A percentile compares a stretch with the other conserved stretches of the same genome.
Conservation (phyloP, 352 stramenopile species). For the Peronospora belbahrii region DNA sequence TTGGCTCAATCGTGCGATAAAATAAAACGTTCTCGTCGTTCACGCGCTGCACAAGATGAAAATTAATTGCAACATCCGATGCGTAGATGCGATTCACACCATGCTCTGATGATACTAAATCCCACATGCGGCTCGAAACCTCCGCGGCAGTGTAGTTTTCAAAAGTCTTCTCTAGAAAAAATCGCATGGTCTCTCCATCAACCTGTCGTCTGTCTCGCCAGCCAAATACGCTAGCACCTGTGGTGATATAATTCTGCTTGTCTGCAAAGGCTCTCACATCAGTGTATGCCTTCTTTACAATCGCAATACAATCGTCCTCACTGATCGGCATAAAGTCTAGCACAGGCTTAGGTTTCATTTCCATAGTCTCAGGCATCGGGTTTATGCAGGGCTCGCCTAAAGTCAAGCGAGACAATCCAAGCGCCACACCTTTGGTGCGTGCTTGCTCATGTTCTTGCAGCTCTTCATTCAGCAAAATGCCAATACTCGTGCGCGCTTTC, state of each 20-base stretch:
- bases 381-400: background rate
- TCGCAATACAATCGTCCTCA: conserved; percentile 34
- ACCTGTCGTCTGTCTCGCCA: conserved; percentile 50
- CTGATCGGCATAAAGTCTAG: conserved; percentile 28
- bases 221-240: conserved; percentile 49
- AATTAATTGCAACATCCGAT: conserved; percentile 40
- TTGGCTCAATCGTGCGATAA: conserved; percentile 51
- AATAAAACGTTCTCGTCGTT: conserved; percentile 54
- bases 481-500: conserved; percentile 42
- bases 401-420: conserved; percentile 8
- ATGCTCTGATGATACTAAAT: conserved; percentile 44
- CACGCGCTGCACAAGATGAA: conserved; percentile 48
- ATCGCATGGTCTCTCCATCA: conserved; percentile 45
- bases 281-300: conserved; percentile 37
- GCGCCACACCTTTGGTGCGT: conserved; percentile 4
- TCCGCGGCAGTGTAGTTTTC: conserved; percentile 26
- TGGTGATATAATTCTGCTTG: conserved; percentile 35
- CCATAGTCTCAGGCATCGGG: too few relatives aligned
- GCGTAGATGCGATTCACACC: conserved; percentile 56
- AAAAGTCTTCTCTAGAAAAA: conserved; percentile 61
- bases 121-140: conserved; percentile 44
- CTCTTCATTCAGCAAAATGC: conserved; percentile 53
- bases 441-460: conserved; percentile 33
- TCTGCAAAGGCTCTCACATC: conserved; percentile 38
- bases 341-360: conserved; percentile 12